phyloP scores from a whole-genome alignment of 2,329 filamentous ascomycete species.

The Fusarium chuoi region DNA sequence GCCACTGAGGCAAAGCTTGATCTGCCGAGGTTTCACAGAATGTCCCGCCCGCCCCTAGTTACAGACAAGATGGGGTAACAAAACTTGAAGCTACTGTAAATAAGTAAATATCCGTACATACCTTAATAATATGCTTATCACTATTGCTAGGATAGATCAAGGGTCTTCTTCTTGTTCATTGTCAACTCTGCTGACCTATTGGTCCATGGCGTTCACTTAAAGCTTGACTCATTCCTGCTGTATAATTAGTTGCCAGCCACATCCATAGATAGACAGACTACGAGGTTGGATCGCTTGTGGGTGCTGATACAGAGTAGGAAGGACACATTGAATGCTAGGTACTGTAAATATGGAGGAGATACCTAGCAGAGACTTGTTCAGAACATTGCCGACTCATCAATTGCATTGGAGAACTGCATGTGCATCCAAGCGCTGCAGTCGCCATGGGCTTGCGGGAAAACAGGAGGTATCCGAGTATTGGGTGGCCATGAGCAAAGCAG shows the following conservation, averaged over 20 bases:
- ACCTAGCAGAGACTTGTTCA: neutral
- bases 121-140: slow-evolving; percentile 24
- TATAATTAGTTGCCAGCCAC: neutral
- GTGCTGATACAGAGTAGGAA: neutral
- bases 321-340: neutral
- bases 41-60: neutral
- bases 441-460: slow-evolving; percentile 19
- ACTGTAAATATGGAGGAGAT: neutral
- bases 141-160: neutral
- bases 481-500: neutral
- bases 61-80: slow-evolving; percentile 3
- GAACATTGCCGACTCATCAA: neutral
- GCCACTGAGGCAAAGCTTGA: neutral
- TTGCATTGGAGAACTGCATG: neutral
- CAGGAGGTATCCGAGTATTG: neutral
- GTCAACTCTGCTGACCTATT: neutral
- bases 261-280: neutral
- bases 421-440: slow-evolving; percentile 4
- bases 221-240: neutral
- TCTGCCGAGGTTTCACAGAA: slow-evolving; percentile 8
- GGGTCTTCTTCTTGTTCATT: neutral
- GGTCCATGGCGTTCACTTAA: neutral
- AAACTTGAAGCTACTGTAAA: neutral
- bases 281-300: neutral
- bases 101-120: slow-evolving; percentile 1